phyloP scores from a whole-genome alignment of 2,329 filamentous ascomycete genomes.

The Fusarium paranaense region DNA sequence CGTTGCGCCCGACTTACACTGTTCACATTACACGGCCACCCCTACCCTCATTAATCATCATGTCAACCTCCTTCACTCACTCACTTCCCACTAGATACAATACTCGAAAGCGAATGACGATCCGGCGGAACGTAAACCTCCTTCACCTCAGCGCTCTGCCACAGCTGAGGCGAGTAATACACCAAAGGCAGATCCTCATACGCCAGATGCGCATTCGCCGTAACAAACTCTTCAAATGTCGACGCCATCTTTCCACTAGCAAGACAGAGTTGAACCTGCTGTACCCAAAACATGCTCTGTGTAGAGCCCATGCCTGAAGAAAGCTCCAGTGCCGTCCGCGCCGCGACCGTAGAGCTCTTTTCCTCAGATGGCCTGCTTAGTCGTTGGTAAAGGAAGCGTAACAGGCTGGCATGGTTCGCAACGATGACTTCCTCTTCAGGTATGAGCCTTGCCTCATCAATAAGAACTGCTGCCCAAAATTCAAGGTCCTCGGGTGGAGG shows the following conservation, averaged over 20 bases:
- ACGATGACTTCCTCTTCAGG: slow-evolving; percentile 27
- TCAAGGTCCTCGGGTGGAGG: slow-evolving; percentile 35
- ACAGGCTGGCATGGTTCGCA: slow-evolving; percentile 32
- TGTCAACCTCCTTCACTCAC: background rate
- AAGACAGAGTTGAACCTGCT: slow-evolving; percentile 37
- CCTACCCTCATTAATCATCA: background rate
- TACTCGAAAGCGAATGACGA: slow-evolving; percentile 31
- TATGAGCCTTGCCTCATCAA: slow-evolving; percentile 35
- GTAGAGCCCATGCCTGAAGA: slow-evolving; percentile 31
- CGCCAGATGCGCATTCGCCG: slow-evolving; percentile 31
- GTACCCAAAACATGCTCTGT: slow-evolving; percentile 46
- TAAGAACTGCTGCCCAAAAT: slow-evolving; percentile 33
- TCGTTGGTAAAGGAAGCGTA: slow-evolving; percentile 17
- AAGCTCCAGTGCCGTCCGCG: slow-evolving; percentile 31
- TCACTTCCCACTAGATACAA: background rate
- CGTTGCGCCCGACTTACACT: background rate
- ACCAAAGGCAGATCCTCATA: slow-evolving; percentile 44
- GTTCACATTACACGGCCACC: background rate
- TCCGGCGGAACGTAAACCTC: slow-evolving; percentile 41
- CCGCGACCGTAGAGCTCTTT: slow-evolving; percentile 11
- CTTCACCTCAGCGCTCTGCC: slow-evolving; percentile 43
- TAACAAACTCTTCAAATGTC: slow-evolving; percentile 39
- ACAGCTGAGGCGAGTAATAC: slow-evolving; percentile 45
- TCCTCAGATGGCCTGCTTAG: background rate
- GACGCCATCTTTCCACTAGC: background rate